Conservation (phyloP, 2,329 filamentous ascomycete genomes). For the Pseudocercospora cruenta region DNA sequence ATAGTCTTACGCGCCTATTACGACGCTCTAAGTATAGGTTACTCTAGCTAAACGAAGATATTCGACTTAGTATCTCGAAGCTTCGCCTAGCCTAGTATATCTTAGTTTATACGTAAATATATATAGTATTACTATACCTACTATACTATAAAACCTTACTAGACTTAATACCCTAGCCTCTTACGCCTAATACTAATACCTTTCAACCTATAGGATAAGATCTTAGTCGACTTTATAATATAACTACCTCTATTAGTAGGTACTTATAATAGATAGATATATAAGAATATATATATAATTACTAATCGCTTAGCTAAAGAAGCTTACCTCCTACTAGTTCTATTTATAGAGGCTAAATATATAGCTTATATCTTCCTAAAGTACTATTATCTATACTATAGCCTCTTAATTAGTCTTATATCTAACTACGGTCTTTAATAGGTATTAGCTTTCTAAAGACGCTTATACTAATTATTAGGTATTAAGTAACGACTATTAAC, state of each 20-base stretch:
- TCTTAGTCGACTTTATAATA: not conserved
- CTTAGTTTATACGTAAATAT: not conserved
- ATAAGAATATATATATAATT: not conserved
- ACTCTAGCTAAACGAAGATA: not conserved
- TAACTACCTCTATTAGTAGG: not conserved
- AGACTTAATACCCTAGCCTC: not conserved
- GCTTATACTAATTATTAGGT: constrained; percentile 1
- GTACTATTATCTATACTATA: not conserved
- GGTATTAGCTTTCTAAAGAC: not conserved
- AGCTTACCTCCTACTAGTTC: not conserved
- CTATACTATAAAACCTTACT: not conserved
- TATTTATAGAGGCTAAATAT: not conserved
- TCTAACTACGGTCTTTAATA: not conserved
- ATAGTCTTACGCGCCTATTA: not conserved
- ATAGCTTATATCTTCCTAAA: not conserved
- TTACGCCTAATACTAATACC: not conserved
- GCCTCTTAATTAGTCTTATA: not conserved
- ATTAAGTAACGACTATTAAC: not conserved
- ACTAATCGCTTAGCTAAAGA: not conserved
- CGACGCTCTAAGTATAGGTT: not conserved
- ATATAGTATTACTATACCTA: not conserved
- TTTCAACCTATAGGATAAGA: not conserved
- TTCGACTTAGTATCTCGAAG: not conserved
- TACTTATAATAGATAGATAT: not conserved
- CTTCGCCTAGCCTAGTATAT: not conserved